Evolutionary conservation across 768 basidiomycete genomes (phyloP), one percentile per base, ranked within the genome.

Genomic region (Mycena metata): DNA sequence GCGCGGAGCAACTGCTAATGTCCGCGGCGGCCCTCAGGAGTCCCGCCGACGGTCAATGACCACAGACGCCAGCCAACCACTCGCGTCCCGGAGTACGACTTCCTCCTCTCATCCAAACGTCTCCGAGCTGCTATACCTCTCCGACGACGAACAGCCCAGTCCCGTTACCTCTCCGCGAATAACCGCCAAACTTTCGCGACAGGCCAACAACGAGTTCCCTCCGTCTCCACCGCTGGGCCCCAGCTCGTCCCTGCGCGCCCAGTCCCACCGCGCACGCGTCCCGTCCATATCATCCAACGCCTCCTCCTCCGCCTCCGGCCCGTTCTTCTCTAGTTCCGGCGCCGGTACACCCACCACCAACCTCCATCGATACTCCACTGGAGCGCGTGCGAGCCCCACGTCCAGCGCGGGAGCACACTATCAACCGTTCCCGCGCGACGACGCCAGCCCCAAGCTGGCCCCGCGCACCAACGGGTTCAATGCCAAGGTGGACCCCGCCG

Each of bases 301-400:
- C 16, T 79, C 80, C 39, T 73, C 70, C 66, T 66, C 78, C 57
- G 55, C 55, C 11, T 64, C 75, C 17, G 74, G 71, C 13, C 67
- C 80, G 33, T 83, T 86, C 58, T 88, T 90, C 71, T 87, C 89
- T 9, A 90, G 89, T 47, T 90, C 88, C 13, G 86, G 87, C 15
- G 80, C 83, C 9, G 76, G 81, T 0, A 80, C 89, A 19, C 85
- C 88, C 24, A 81, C 89, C 24, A 85, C 88, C 16, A 89, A 89
- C 74, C 88, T 88, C 11, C 83, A 91, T 70, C 87, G 89, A 36
- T 90, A 80, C 71, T 72, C 76, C 24, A 72, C 82, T 21, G 39
- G 39, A 2, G 61, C 79, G 39, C 81, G 83, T 63, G 70, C 79
- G 17, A 75, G 73, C 61, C 69, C 81, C 46, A 79, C 77, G 30